Conservation (phyloP, 208 protist species). For the Phytomonas francai region DNA sequence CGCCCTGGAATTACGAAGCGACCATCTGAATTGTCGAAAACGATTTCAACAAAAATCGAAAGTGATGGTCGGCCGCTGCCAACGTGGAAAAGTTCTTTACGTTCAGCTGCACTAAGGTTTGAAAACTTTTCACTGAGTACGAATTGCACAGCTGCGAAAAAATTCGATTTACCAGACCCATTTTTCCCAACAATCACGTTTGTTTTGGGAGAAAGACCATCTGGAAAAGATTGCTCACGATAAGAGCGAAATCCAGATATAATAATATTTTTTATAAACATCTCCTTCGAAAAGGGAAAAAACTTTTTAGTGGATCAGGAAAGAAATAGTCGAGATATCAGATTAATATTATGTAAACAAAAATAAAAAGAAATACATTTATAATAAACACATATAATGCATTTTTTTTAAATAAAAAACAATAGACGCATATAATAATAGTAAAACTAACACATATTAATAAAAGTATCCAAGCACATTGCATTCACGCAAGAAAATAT, state of each 20-base stretch:
- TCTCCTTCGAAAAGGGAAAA: constrained; percentile 13
- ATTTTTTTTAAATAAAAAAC: not conserved
- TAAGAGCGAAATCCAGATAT: constrained; percentile 91
- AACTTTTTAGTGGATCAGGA: not conserved
- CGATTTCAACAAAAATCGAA: constrained; percentile 96
- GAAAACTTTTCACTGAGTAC: constrained; percentile 92
- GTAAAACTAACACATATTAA: not conserved
- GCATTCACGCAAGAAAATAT: not conserved
- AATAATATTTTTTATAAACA: constrained; percentile 92
- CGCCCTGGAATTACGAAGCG: constrained; percentile 90
- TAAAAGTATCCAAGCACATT: not conserved
- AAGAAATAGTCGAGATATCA: not conserved
- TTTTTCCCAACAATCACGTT: constrained; percentile 94
- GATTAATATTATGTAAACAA: not conserved
- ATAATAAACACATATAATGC: not conserved
- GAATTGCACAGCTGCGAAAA: constrained; percentile 96
- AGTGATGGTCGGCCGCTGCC: constrained; percentile 81
- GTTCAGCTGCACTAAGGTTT: constrained; percentile 82
- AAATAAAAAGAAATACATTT: not conserved
- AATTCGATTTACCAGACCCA: constrained; percentile 97
- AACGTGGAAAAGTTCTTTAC: constrained; percentile 94
- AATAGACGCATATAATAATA: not conserved
- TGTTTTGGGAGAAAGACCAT: constrained; percentile 66
- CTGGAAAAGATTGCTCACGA: constrained; percentile 79
- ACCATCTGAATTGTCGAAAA: constrained; percentile 97